Evolutionary conservation across 495 filamentous ascomycete species (phyloP), one percentile per base, ranked within the genome.

Genomic region (Penicillium paxilli): DNA sequence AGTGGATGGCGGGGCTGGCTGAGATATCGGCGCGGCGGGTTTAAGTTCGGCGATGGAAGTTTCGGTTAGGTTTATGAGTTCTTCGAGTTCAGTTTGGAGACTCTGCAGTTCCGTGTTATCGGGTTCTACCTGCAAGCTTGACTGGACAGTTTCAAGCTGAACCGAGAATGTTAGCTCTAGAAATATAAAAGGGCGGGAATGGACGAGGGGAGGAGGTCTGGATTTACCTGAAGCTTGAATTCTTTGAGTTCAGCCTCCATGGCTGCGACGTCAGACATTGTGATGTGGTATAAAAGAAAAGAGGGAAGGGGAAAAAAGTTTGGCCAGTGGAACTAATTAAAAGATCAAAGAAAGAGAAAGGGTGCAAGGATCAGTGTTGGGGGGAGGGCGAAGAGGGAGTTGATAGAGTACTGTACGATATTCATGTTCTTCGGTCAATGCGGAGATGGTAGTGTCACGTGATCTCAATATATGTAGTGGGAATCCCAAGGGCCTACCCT

Each of bases 71-170:
- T 80, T 78, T 70, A 95, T 89, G 78, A 90, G 82, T 80, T 91
- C 82, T 81, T 90, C 83, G 71, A 96, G 84, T 80, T 96, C 90
- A 74, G 77, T 70, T 70, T 87, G 86, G 66, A 96, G 86, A 68
- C 78, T 84, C 56, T 83, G 80, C 64, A 96, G 84, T 74, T 93
- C 92, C 62, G 78, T 76, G 68, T 91, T 96, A 55, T 89, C 85
- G 57, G 91, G 87, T 64, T 95, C 90, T 71, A 88, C 86, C 77
- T 87, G 85, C 52, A 96, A 84, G 45, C 84, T 84, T 24, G 82
- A 77, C 66, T 85, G 71, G 41, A 95, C 88, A 21, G 87, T 86
- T 73, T 95, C 91, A 69, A 94, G 85, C 91, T 96, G 59, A 21
- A 16, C 8, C 35, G 16, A 19, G 35, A 4, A 38, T 2, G 35